Evolutionary conservation across 2,329 filamentous ascomycete species (phyloP).

Genomic region (Nothophoma quercina): DNA sequence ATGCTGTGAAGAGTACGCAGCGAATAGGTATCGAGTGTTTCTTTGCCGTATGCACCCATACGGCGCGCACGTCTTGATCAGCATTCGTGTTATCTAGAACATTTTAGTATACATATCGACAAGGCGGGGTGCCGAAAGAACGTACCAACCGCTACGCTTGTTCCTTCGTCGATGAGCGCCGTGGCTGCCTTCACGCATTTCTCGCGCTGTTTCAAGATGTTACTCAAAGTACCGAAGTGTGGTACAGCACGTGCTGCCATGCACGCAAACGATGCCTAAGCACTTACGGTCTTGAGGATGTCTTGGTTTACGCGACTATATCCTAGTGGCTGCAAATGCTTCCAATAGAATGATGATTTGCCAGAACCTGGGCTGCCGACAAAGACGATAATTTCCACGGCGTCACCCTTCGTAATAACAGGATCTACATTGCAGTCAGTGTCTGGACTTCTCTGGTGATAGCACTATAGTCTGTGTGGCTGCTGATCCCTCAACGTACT

Average conservation of each 20-base stretch:
- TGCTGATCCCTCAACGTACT: slow-evolving; percentile 36
- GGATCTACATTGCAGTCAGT: slow-evolving; percentile 37
- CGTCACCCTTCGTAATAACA: slow-evolving; percentile 66
- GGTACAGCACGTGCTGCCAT: slow-evolving; percentile 35
- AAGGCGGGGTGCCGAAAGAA: slow-evolving; percentile 33
- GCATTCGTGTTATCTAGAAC: slow-evolving; percentile 91
- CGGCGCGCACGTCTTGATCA: slow-evolving; percentile 75
- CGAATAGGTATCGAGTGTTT: slow-evolving; percentile 77
- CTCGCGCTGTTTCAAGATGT: slow-evolving; percentile 58
- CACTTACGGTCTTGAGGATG: slow-evolving; percentile 73
- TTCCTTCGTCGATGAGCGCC: slow-evolving; percentile 68
- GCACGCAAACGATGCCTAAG: slow-evolving; percentile 10
- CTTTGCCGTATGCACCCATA: slow-evolving; percentile 79
- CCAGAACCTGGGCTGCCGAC: slow-evolving; percentile 89
- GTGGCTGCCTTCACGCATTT: slow-evolving; percentile 75
- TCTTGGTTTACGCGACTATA: slow-evolving; percentile 94
- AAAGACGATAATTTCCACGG: slow-evolving; percentile 80
- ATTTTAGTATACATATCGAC: slow-evolving; percentile 25
- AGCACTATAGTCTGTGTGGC: slow-evolving; percentile 20
- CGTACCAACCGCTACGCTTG: slow-evolving; percentile 80
- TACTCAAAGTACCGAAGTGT: slow-evolving; percentile 39
- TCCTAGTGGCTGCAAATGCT: slow-evolving; percentile 75
- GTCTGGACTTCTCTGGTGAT: slow-evolving; percentile 13
- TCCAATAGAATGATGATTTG: slow-evolving; percentile 91
- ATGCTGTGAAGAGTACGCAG: slow-evolving; percentile 83